A percentile compares a stretch with the other conserved stretches of the same genome.
These are phyloP conservation scores for Trichosporon sp. DNA, from an alignment of 1,284 basidiomycete genomes.

Conservation along the genomic window DNA sequence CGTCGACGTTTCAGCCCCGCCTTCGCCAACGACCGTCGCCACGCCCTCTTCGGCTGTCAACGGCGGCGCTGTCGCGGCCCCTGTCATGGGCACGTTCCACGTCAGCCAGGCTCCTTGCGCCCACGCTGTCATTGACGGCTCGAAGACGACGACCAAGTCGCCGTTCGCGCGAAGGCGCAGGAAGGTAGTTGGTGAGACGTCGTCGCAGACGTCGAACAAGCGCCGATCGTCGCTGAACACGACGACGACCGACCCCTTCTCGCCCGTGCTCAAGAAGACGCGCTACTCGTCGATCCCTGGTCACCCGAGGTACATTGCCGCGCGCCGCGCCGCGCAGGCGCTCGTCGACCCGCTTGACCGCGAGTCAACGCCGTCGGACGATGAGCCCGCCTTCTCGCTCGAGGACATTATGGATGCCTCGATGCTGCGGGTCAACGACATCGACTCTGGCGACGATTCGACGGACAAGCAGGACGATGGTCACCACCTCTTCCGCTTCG, in stretches of 20 bases:
- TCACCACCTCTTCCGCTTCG: slow-evolving; percentile 50
- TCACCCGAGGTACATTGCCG: slow-evolving; percentile 51
- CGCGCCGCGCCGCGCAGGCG: slow-evolving; percentile 39
- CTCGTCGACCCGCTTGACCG: slow-evolving; percentile 39
- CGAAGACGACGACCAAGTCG: slow-evolving; percentile 49
- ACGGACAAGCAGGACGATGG: slow-evolving; percentile 31
- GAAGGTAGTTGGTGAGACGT: slow-evolving; percentile 38
- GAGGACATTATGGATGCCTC: slow-evolving; percentile 53
- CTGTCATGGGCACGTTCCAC: slow-evolving; percentile 52
- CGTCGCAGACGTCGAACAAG: slow-evolving; percentile 34
- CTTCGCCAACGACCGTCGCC: slow-evolving; percentile 21
- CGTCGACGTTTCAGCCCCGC: slow-evolving; percentile 25
- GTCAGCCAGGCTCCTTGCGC: slow-evolving; percentile 45
- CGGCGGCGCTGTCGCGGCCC: slow-evolving; percentile 23
- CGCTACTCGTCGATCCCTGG: slow-evolving; percentile 55
- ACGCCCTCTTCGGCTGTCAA: slow-evolving; percentile 26
- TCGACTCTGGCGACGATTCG: slow-evolving; percentile 28
- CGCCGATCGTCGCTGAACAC: slow-evolving; percentile 36
- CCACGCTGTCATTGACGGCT: slow-evolving; percentile 53
- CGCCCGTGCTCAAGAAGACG: slow-evolving; percentile 40
- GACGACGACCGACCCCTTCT: slow-evolving; percentile 37
- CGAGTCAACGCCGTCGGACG: slow-evolving; percentile 42
- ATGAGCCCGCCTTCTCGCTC: slow-evolving; percentile 39
- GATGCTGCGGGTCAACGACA: slow-evolving; percentile 38
- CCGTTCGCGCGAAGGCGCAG: slow-evolving; percentile 50